Conservation (phyloP, 345 rosid species). For the Salix caprea region DNA sequence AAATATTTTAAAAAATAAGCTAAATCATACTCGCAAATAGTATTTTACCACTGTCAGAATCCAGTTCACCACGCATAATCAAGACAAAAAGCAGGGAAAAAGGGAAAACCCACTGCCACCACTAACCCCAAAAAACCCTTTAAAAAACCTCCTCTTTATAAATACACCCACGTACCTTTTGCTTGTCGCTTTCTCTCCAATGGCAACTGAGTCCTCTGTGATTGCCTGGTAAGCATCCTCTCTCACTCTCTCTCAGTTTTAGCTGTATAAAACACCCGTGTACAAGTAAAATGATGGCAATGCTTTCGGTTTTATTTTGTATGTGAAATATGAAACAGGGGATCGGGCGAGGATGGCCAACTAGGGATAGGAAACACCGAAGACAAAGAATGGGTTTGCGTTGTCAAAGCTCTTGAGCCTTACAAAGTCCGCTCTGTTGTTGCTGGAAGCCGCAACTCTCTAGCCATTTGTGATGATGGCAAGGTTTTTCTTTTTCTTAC, state of each 20-base stretch:
- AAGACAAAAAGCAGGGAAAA: too few relatives aligned
- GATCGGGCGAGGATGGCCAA: conserved; percentile 97
- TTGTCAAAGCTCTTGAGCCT: conserved; percentile 63
- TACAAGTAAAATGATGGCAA: neutral
- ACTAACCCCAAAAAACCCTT: neutral
- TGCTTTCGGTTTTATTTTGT: neutral
- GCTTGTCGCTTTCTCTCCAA: neutral
- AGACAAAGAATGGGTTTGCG: conserved; percentile 76
- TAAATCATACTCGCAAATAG: too few relatives aligned
- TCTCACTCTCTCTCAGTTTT: neutral
- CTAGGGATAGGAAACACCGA: conserved; percentile 78
- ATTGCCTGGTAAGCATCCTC: neutral
- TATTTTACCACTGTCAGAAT: neutral
- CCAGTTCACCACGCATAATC: neutral
- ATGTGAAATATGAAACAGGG: conserved; percentile 46
- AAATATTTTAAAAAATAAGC: too few relatives aligned
- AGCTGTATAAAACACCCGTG: neutral
- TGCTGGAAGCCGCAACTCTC: conserved; percentile 96
- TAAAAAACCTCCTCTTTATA: neutral
- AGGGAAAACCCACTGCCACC: neutral
- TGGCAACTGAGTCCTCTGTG: neutral
- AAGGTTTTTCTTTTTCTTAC: conserved; percentile 43
- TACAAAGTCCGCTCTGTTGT: conserved; percentile 73
- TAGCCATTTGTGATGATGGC: conserved; percentile 94
- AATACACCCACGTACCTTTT: too few relatives aligned